Conservation (phyloP, 345 rosid species). For the Hibiscus tridactylites region DNA sequence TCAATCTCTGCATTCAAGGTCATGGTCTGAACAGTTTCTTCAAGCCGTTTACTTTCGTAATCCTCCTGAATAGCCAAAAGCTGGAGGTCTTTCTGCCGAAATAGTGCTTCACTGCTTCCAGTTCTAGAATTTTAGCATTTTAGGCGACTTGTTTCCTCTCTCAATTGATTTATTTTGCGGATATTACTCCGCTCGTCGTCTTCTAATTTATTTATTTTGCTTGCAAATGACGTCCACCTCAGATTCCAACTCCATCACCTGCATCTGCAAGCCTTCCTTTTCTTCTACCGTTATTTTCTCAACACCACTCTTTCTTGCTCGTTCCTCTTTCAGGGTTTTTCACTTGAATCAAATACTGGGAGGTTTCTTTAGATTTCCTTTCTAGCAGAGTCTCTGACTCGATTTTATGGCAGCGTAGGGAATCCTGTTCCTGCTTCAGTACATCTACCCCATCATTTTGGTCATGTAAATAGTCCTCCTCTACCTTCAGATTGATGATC, state of each 20-base stretch:
- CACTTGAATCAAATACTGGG: conserved; percentile 24
- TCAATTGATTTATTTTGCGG: conserved; percentile 22
- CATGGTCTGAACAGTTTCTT: conserved; percentile 18
- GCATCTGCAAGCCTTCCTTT: conserved; percentile 24
- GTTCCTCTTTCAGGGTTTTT: conserved; percentile 34
- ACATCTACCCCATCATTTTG: conserved; percentile 27
- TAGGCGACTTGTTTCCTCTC: conserved; percentile 38
- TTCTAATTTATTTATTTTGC: conserved; percentile 25
- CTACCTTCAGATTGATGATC: conserved; percentile 25
- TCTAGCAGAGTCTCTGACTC: conserved; percentile 25
- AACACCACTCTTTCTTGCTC: conserved; percentile 16
- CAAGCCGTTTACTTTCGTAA: neutral
- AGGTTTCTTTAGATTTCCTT: conserved; percentile 29
- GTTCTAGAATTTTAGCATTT: conserved; percentile 25
- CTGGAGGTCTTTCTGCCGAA: conserved; percentile 10
- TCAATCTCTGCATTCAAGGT: conserved; percentile 10
- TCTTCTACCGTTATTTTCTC: conserved; percentile 28
- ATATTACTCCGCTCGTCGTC: conserved; percentile 25
- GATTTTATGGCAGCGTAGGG: conserved; percentile 22
- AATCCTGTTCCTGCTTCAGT: conserved; percentile 30
- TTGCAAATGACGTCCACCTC: conserved; percentile 15
- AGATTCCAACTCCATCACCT: conserved; percentile 23
- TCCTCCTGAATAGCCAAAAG: conserved; percentile 15
- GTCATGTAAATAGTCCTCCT: conserved; percentile 25
- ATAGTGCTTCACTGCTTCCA: conserved; percentile 22